Percentiles rank a stretch among this genome's conserved stretches.
Evolutionary conservation across 2,329 filamentous ascomycete genomes (phyloP).

Genomic region (Neofusicoccum sp.): DNA sequence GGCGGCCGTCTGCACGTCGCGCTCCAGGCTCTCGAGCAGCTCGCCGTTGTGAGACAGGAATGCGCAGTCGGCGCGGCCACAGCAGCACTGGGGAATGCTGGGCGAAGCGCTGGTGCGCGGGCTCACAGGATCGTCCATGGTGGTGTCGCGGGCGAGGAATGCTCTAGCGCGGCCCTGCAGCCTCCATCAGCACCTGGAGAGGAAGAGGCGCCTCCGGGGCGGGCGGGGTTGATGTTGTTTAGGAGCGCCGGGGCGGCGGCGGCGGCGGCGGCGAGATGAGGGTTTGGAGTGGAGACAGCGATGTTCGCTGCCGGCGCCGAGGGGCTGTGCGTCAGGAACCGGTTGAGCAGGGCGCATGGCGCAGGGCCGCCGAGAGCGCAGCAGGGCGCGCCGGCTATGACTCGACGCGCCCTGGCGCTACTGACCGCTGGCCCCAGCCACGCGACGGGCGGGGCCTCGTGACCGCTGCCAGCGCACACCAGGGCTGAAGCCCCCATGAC

Average conservation of each 20-base stretch:
- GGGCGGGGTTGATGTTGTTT: conserved; percentile 6
- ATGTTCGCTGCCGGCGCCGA: not conserved
- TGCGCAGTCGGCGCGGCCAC: conserved; percentile 76
- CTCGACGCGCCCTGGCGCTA: not conserved
- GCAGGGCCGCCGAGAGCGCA: not conserved
- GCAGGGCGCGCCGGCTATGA: not conserved
- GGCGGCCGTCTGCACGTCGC: conserved; percentile 83
- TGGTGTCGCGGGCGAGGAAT: conserved; percentile 11
- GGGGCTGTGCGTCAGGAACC: not conserved
- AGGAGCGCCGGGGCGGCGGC: conserved; percentile 1
- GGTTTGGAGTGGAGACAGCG: conserved; percentile 10
- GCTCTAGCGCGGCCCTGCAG: conserved; percentile 2
- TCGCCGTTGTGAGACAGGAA: conserved; percentile 80
- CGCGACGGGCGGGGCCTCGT: not conserved
- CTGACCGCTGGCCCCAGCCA: not conserved
- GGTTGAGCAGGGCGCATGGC: conserved; percentile 1
- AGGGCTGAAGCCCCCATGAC: conserved; percentile 3
- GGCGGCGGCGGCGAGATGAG: not conserved
- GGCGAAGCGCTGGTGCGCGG: conserved; percentile 11
- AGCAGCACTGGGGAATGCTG: conserved; percentile 69
- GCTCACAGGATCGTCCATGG: conserved; percentile 17
- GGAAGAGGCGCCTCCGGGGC: conserved; percentile 13
- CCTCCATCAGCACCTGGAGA: conserved; percentile 18
- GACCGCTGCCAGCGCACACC: not conserved
- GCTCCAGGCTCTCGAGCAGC: conserved; percentile 79